Percentiles rank a stretch among this genome's conserved stretches.
Evolutionary conservation across 2,329 filamentous ascomycete genomes (phyloP).

Genomic region (Venturiaceae sp.): DNA sequence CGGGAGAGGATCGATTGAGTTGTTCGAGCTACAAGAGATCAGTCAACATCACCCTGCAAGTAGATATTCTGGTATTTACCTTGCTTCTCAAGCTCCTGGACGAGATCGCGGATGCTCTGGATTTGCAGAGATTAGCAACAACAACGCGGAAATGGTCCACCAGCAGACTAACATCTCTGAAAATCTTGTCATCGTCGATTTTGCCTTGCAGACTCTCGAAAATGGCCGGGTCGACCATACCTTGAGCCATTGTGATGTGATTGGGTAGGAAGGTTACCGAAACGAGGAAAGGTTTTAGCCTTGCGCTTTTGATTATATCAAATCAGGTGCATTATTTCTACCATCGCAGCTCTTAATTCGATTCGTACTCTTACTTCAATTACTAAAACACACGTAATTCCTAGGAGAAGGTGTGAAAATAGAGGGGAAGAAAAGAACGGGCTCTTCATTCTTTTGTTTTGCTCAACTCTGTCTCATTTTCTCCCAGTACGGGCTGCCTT

Average conservation of each 20-base stretch:
- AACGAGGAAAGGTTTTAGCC: not conserved
- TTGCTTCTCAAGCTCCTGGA: constrained; percentile 73
- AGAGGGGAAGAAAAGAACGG: no score
- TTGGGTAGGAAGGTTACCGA: not conserved
- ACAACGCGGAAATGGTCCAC: constrained; percentile 5
- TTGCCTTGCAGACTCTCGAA: constrained; percentile 81
- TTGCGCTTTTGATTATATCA: not conserved
- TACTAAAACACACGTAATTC: no score
- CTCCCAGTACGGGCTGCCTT: no score
- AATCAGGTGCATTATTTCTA: not conserved
- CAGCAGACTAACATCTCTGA: constrained; percentile 55
- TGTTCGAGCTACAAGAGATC: constrained; percentile 47
- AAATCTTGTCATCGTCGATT: constrained; percentile 76
- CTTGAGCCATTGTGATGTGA: not conserved
- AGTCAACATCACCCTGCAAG: not conserved
- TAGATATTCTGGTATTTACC: constrained; percentile 27
- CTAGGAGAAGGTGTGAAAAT: no score
- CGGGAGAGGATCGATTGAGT: constrained; percentile 77
- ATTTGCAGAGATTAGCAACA: constrained; percentile 17
- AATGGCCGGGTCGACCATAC: constrained; percentile 55
- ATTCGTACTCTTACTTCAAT: not conserved
- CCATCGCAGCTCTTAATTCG: no score
- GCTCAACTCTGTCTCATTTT: no score
- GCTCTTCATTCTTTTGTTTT: no score
- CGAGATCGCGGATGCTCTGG: constrained; percentile 68